Conservation (phyloP, 2,329 filamentous ascomycete species). For the Trichoderma sp. region DNA sequence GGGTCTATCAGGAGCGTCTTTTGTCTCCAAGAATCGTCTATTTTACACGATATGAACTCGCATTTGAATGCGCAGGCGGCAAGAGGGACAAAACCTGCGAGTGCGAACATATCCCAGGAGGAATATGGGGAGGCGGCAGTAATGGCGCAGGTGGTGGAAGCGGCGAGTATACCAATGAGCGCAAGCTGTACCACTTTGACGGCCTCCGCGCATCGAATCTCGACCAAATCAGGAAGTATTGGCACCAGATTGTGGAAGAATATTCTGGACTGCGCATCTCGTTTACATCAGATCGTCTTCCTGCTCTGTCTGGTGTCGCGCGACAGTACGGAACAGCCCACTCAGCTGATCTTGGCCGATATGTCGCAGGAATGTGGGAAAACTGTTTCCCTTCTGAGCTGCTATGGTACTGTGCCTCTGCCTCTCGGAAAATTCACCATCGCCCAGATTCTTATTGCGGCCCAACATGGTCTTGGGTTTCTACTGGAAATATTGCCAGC, state of each 20-base stretch:
- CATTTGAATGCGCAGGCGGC: constrained; percentile 7
- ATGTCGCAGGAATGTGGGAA: constrained; percentile 19
- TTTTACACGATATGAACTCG: constrained; percentile 12
- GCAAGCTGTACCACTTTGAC: constrained; percentile 3
- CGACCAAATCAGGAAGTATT: constrained; percentile 1
- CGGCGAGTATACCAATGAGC: not conserved
- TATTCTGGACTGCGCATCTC: constrained; percentile 17
- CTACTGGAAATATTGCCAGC: not conserved
- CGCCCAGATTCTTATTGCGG: constrained; percentile 1
- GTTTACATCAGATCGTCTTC: constrained; percentile 17
- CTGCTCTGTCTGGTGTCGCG: constrained; percentile 15
- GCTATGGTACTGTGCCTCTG: constrained; percentile 7
- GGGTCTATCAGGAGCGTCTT: constrained; percentile 20
- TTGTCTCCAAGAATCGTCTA: constrained; percentile 16
- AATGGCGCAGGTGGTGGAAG: not conserved
- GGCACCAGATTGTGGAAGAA: constrained; percentile 17
- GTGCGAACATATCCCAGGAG: constrained; percentile 5
- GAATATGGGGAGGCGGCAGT: constrained; percentile 7
- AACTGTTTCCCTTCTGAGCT: constrained; percentile 9
- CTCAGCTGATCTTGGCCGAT: not conserved
- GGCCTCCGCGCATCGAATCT: not conserved
- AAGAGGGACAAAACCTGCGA: constrained; percentile 10
- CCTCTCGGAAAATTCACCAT: not conserved
- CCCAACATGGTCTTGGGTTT: constrained; percentile 20
- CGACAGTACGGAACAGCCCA: constrained; percentile 18